Evolutionary conservation across 1,284 basidiomycete species (phyloP), one percentile per base, ranked within the genome.

Genomic region (Somion occarium): DNA sequence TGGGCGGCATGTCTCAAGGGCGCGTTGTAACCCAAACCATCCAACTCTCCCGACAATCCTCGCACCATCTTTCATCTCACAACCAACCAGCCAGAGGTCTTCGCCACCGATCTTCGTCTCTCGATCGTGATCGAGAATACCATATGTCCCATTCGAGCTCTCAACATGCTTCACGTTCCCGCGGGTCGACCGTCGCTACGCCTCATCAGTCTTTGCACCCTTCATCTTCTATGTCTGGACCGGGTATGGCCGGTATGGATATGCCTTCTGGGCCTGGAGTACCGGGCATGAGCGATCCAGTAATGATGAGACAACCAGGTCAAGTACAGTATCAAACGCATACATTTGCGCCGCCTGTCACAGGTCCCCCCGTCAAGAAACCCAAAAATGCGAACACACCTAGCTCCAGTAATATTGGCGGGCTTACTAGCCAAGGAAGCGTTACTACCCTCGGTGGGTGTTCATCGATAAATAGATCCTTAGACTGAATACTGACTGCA

Each of bases 261-360:
- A 45, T 55, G 3, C 53, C 56, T 5, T 41, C 48, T n/a, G 56
- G 53, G 11, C 54, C 4, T 44, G 59, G 56, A 22, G 54, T 58
- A 1, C 54, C 64, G 15, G 68, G 71, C 3, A 70, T 69, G 3
- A 62, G 69, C 11, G 59, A 66, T 2, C 68, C 69, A 22, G 13
- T 18, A 18, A 7, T 18, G 5, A 37, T 9, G 9, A 37, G 34
- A 9, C 9, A 37, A n/a, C 67, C 69, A 9, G 68, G 69, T 38
- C 70, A 75, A 54, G 64, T 73, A 15, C 69, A 74, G 46, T 80
- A 78, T 56, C 80, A 82, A 57, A 83, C 81, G 0, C 84, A 86
- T 61, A 76, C 84, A 3, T 87, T 87, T 60, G 80, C 82, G 5
- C 80, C 82, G 1, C 78, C 81, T 4, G 80, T 85, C 4, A 85